Evolutionary conservation across 1,284 basidiomycete species (phyloP).

Genomic region (Rhodotorula sp.): DNA sequence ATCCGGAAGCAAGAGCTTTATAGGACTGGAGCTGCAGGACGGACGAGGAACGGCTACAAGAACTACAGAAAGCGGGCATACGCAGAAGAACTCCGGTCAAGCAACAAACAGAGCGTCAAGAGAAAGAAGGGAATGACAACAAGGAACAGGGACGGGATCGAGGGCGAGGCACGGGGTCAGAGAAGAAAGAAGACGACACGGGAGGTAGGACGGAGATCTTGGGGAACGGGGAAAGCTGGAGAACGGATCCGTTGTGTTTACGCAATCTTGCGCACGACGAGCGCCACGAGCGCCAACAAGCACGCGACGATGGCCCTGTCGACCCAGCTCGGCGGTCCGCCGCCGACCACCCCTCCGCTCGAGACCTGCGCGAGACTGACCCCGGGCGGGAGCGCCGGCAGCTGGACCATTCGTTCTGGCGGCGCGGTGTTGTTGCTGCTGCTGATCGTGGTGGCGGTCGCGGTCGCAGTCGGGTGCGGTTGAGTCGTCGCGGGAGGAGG

Average conservation of each 20-base stretch:
- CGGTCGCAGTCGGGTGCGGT: no score
- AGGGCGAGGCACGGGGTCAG: not conserved
- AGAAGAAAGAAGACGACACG: not conserved
- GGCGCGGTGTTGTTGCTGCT: not conserved
- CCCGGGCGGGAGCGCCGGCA: conserved; percentile 9
- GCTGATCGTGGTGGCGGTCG: no score
- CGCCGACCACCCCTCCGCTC: conserved; percentile 9
- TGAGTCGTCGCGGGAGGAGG: no score
- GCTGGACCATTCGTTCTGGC: not conserved
- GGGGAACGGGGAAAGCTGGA: not conserved
- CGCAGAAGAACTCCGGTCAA: not conserved
- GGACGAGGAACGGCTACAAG: no score
- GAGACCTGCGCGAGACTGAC: conserved; percentile 9
- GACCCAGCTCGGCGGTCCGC: conserved; percentile 28
- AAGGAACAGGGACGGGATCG: not conserved
- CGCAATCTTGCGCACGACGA: conserved; percentile 37
- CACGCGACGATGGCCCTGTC: conserved; percentile 33
- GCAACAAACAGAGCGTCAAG: no score
- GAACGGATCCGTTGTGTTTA: not conserved
- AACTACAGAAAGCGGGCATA: not conserved
- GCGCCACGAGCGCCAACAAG: conserved; percentile 31
- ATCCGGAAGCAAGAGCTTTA: no score
- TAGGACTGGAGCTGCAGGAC: no score
- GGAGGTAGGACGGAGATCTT: not conserved
- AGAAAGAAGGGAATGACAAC: not conserved